These are phyloP conservation scores for Monascus purpureus DNA, from an alignment of 495 filamentous ascomycete species.

Conservation along the genomic window DNA sequence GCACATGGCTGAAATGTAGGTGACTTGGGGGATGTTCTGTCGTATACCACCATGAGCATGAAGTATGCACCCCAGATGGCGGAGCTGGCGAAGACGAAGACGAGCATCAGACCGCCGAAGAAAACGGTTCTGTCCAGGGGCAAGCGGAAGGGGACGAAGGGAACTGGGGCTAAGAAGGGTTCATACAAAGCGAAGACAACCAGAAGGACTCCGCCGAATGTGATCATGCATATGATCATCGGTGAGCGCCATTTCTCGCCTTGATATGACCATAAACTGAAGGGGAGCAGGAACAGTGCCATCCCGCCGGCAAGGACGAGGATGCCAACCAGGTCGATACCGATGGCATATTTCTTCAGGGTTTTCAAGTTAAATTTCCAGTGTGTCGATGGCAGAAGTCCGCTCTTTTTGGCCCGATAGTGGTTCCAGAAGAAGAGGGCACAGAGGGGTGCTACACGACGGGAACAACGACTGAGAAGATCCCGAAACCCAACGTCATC, in stretches of 20 bases:
- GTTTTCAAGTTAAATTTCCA: background rate
- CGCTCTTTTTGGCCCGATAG: constrained; percentile 37
- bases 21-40: constrained; percentile 37
- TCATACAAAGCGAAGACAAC: constrained; percentile 43
- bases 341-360: background rate
- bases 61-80: constrained; percentile 19
- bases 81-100: constrained; percentile 38
- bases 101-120: constrained; percentile 36
- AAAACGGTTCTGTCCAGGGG: constrained; percentile 42
- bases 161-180: constrained; percentile 29
- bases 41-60: constrained; percentile 53
- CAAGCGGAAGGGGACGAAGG: constrained; percentile 38
- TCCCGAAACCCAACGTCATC: constrained; percentile 52
- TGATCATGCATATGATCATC: constrained; percentile 36
- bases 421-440: constrained; percentile 40
- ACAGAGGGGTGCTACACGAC: constrained; percentile 36
- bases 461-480: constrained; percentile 27
- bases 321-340: constrained; percentile 19
- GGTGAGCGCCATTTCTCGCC: constrained; percentile 28
- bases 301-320: constrained; percentile 35
- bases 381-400: constrained; percentile 10
- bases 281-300: constrained; percentile 40
- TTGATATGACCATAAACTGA: constrained; percentile 32
- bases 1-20: constrained; percentile 36
- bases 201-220: constrained; percentile 37